Conservation (phyloP, 306 rosid species). For the Casuarina cunninghamiana region DNA sequence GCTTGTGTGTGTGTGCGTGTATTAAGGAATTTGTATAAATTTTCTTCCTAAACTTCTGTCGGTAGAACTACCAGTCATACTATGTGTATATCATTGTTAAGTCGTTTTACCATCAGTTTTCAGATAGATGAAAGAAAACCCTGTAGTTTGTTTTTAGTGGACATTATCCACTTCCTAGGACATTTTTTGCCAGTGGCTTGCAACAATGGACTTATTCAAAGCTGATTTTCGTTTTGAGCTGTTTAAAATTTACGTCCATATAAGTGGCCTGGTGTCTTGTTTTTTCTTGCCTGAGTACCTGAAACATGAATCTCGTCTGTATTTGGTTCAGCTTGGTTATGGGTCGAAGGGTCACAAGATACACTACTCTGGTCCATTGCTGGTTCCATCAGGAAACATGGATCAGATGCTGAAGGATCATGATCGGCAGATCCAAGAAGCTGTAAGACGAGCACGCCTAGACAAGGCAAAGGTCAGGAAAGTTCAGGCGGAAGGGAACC, state of each 20-base stretch:
- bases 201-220: neutral
- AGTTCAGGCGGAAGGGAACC: constrained; percentile 79
- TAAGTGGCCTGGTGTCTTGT: neutral
- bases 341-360: constrained; percentile 95
- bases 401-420: constrained; percentile 99
- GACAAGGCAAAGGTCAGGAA: constrained; percentile 88
- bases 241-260: neutral
- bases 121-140: neutral
- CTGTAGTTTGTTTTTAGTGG: neutral
- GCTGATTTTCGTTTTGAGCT: neutral
- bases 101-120: neutral
- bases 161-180: neutral
- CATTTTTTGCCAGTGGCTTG: neutral
- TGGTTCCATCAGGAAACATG: constrained; percentile 91
- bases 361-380: constrained; percentile 94
- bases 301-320: neutral
- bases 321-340: constrained; percentile 65
- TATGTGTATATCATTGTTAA: neutral
- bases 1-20: no score
- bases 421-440: constrained; percentile 96
- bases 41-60: neutral
- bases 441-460: constrained; percentile 77
- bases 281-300: neutral
- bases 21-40: neutral
- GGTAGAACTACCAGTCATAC: neutral